Percentiles rank a stretch among this genome's conserved stretches.
Conservation (phyloP, 768 basidiomycete species). For the Suillus tomentosus region DNA sequence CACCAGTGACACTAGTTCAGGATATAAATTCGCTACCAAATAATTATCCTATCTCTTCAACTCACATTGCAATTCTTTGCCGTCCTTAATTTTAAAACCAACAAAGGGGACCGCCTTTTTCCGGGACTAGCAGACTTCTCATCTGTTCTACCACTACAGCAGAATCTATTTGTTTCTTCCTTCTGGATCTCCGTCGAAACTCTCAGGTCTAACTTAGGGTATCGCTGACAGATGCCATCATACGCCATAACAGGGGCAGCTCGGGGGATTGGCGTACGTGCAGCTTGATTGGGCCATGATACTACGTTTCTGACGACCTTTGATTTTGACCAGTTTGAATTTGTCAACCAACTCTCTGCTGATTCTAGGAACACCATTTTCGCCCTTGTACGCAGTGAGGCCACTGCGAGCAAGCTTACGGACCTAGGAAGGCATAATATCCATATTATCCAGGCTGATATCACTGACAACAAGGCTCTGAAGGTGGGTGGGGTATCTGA, state of each 20-base stretch:
- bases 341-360: slow-evolving; percentile 26
- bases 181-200: too few relatives aligned
- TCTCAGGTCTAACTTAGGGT: too few relatives aligned
- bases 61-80: too few relatives aligned
- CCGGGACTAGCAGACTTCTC: too few relatives aligned
- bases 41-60: too few relatives aligned
- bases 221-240: slow-evolving; percentile 16
- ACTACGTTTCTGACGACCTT: not conserved
- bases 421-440: slow-evolving; percentile 27
- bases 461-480: slow-evolving; percentile 32
- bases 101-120: too few relatives aligned
- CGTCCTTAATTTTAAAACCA: too few relatives aligned
- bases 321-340: slow-evolving; percentile 22
- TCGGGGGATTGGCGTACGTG: slow-evolving; percentile 30
- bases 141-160: too few relatives aligned
- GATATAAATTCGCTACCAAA: too few relatives aligned
- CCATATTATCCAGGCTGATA: slow-evolving; percentile 39
- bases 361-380: slow-evolving; percentile 23
- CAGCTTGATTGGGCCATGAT: not conserved
- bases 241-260: slow-evolving; percentile 28
- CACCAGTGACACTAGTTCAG: not conserved
- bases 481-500: slow-evolving; percentile 31
- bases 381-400: slow-evolving; percentile 30
- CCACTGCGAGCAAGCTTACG: slow-evolving; percentile 19
- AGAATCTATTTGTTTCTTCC: too few relatives aligned